These are phyloP conservation scores for Hypoxylon fragiforme DNA, from an alignment of 495 filamentous ascomycete species.

Conservation along the genomic window DNA sequence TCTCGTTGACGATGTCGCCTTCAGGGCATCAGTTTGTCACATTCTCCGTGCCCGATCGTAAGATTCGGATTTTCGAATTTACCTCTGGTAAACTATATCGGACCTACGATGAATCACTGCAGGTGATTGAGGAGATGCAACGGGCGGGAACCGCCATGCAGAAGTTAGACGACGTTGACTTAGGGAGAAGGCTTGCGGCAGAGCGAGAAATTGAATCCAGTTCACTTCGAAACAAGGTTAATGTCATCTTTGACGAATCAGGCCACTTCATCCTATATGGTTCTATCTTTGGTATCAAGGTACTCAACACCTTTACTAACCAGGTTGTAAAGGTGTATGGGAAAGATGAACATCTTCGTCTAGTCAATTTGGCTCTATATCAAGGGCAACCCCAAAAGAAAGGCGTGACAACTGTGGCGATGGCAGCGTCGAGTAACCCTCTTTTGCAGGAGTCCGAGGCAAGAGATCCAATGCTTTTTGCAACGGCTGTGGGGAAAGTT, in stretches of 20 bases:
- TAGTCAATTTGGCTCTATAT: constrained; percentile 84
- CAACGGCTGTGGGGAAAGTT: constrained; percentile 82
- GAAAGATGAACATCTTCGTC: constrained; percentile 82
- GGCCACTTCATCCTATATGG: constrained; percentile 95
- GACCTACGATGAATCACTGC: constrained; percentile 90
- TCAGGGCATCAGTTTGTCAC: constrained; percentile 83
- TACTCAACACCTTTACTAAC: constrained; percentile 94
- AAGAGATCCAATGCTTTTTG: constrained; percentile 85
- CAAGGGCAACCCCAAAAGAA: constrained; percentile 95
- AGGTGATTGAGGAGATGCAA: constrained; percentile 88
- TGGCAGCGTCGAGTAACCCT: constrained; percentile 94
- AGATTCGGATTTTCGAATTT: constrained; percentile 92
- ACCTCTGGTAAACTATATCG: constrained; percentile 82
- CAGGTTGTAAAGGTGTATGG: constrained; percentile 84
- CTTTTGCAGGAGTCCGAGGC: constrained; percentile 90
- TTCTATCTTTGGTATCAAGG: constrained; percentile 86
- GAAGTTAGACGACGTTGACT: constrained; percentile 85
- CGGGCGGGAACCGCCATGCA: constrained; percentile 81
- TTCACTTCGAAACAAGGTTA: constrained; percentile 68
- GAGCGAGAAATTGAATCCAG: constrained; percentile 80
- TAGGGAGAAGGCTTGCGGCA: constrained; percentile 83
- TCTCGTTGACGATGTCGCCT: constrained; percentile 84
- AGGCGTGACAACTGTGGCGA: constrained; percentile 88
- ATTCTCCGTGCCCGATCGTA: constrained; percentile 90
- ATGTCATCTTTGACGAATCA: constrained; percentile 93